A percentile compares a stretch with the other conserved stretches of the same genome.
Evolutionary conservation across 2,329 filamentous ascomycete species (phyloP).

Genomic region (Teratosphaeria viscida): DNA sequence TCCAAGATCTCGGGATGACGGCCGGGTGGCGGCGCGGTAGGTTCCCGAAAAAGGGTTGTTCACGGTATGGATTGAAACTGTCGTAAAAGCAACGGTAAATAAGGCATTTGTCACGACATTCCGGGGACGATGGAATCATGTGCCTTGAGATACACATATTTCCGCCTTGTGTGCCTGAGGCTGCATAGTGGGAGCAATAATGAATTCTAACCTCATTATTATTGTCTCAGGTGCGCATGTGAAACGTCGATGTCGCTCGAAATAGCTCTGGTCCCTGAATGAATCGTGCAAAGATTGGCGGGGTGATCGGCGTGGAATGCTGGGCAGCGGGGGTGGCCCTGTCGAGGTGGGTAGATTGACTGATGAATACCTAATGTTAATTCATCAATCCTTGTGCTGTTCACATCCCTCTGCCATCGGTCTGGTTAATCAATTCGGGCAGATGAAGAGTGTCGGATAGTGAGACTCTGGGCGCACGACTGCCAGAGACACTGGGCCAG

Average conservation of each 20-base stretch:
- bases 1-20: slow-evolving; percentile 19
- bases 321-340: neutral
- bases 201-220: too few relatives aligned
- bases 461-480: neutral
- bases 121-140: neutral
- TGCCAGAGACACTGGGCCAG: neutral
- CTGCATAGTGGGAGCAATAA: neutral
- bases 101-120: too few relatives aligned
- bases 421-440: neutral
- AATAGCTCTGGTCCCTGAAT: neutral
- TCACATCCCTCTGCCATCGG: too few relatives aligned
- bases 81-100: slow-evolving; percentile 44
- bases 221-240: neutral
- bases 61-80: slow-evolving; percentile 34
- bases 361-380: too few relatives aligned
- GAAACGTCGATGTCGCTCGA: neutral
- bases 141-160: neutral
- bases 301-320: neutral
- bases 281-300: neutral
- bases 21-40: slow-evolving; percentile 27
- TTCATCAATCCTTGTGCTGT: too few relatives aligned
- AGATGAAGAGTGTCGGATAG: neutral
- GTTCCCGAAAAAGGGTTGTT: slow-evolving; percentile 36
- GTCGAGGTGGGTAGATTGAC: too few relatives aligned
- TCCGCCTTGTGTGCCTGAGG: too few relatives aligned